A percentile compares a stretch with the other conserved stretches of the same genome.
These are phyloP conservation scores for Cryptococcus deneoformans DNA, from an alignment of 1,284 basidiomycete genomes.

Conservation along the genomic window DNA sequence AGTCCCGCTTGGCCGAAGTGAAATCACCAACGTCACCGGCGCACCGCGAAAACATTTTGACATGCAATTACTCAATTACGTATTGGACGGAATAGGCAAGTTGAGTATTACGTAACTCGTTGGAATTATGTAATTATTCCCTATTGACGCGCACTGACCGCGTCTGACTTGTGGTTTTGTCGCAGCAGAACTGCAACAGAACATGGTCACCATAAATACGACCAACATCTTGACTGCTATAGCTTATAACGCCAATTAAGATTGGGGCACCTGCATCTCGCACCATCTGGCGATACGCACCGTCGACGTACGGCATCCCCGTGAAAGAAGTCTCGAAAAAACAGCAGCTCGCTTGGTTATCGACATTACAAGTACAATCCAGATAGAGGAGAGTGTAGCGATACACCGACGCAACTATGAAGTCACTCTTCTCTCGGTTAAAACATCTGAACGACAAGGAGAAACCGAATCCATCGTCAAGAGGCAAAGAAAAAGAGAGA, in stretches of 20 bases:
- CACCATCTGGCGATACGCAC: not conserved
- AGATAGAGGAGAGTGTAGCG: no score
- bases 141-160: slow-evolving; percentile 5
- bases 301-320: not conserved
- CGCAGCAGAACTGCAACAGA: not conserved
- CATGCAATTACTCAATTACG: no score
- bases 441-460: slow-evolving; percentile 5
- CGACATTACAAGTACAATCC: not conserved
- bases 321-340: not conserved
- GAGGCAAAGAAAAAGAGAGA: not conserved
- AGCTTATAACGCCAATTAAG: not conserved
- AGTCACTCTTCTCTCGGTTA: slow-evolving; percentile 32
- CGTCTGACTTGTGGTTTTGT: slow-evolving; percentile 4
- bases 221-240: not conserved
- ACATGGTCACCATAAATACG: not conserved
- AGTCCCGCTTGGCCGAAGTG: no score
- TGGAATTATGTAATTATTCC: not conserved
- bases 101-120: not conserved
- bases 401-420: slow-evolving; percentile 16
- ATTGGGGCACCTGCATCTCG: not conserved
- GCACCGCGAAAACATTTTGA: no score
- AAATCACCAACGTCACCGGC: no score
- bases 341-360: not conserved
- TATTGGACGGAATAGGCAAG: no score
- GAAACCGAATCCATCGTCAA: not conserved